A percentile compares a stretch with the other conserved stretches of the same genome.
Evolutionary conservation across 1,139 yeast genomes (phyloP).

Genomic region (Yamadazyma kanchanaburiensis): DNA sequence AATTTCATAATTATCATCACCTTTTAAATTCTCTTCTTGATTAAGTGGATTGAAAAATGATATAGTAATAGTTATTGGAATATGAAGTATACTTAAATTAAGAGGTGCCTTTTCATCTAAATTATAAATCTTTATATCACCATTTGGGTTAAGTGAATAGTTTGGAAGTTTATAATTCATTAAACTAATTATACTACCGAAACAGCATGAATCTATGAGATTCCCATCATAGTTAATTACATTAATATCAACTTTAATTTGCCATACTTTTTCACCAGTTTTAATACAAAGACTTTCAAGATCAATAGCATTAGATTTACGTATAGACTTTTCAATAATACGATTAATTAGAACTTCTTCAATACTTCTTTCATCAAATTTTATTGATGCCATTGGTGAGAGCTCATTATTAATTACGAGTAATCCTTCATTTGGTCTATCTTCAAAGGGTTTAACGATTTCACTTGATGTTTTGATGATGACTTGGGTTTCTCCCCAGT

Average conservation of each 20-base stretch:
- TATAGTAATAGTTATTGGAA: slow-evolving; percentile 89
- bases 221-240: slow-evolving; percentile 91
- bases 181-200: slow-evolving; percentile 85
- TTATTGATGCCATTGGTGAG: slow-evolving; percentile 84
- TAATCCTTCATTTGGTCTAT: slow-evolving; percentile 90
- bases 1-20: slow-evolving; percentile 56
- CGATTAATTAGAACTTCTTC: slow-evolving; percentile 80
- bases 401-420: slow-evolving; percentile 83
- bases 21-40: slow-evolving; percentile 66
- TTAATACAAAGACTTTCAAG: slow-evolving; percentile 85
- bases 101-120: slow-evolving; percentile 83
- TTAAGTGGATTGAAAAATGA: slow-evolving; percentile 72
- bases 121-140: slow-evolving; percentile 62
- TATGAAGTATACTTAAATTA: slow-evolving; percentile 77
- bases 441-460: slow-evolving; percentile 81
- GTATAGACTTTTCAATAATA: slow-evolving; percentile 84
- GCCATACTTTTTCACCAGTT: slow-evolving; percentile 92
- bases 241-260: slow-evolving; percentile 83
- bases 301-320: slow-evolving; percentile 87
- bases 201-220: slow-evolving; percentile 82
- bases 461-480: slow-evolving; percentile 78
- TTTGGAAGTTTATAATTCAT: slow-evolving; percentile 85
- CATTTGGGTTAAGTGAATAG: slow-evolving; percentile 63
- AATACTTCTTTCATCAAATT: slow-evolving; percentile 67
- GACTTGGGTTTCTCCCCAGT: slow-evolving; percentile 70